A percentile compares a stretch with the other conserved stretches of the same genome.
These are phyloP conservation scores for Paramarasmius palmivorus DNA, from an alignment of 1,284 basidiomycete species.

Conservation along the genomic window DNA sequence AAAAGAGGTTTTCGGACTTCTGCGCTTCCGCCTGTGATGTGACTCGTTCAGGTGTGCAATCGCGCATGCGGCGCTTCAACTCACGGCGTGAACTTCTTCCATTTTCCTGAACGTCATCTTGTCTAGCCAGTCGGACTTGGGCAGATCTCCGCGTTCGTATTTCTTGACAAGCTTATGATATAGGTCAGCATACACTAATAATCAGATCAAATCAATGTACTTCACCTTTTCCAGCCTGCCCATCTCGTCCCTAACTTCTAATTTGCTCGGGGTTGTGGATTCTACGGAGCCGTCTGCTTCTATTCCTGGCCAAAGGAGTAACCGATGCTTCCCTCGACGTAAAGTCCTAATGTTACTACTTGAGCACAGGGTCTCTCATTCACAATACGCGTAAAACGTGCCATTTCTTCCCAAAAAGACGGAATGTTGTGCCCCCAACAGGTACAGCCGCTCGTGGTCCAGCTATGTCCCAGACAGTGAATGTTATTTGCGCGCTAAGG, in stretches of 20 bases:
- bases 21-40: constrained; percentile 72
- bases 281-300: constrained; percentile 87
- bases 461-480: constrained; percentile 94
- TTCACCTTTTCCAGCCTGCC: constrained; percentile 87
- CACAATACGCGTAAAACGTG: constrained; percentile 30
- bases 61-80: constrained; percentile 28
- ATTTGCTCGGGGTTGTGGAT: constrained; percentile 84
- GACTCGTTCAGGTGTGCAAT: neutral
- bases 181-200: neutral
- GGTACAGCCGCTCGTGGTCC: constrained; percentile 74
- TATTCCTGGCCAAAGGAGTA: constrained; percentile 80
- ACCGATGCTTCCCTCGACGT: constrained; percentile 87
- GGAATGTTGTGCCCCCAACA: constrained; percentile 89
- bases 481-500: constrained; percentile 83
- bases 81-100: constrained; percentile 87
- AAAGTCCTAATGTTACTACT: constrained; percentile 65
- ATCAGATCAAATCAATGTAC: neutral
- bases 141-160: constrained; percentile 92
- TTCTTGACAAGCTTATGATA: constrained; percentile 86
- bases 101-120: constrained; percentile 91
- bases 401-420: constrained; percentile 91
- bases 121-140: constrained; percentile 95
- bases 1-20: constrained; percentile 87
- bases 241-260: constrained; percentile 85
- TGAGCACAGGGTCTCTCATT: constrained; percentile 7